These are phyloP conservation scores for Phytophthora capsici DNA, from an alignment of 352 stramenopile genomes.

Conservation along the genomic window DNA sequence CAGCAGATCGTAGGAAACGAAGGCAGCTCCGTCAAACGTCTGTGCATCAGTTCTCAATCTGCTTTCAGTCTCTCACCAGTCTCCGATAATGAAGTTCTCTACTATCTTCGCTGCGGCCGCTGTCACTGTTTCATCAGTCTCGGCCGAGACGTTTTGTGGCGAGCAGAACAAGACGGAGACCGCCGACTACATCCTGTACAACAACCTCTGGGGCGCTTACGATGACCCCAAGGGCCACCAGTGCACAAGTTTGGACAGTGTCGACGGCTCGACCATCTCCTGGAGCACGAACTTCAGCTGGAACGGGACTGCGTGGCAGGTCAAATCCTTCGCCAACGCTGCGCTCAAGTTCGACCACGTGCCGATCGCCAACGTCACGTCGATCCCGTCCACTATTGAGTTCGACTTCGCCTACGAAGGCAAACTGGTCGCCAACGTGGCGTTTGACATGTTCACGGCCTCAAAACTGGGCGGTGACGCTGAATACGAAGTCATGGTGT, in stretches of 20 bases:
- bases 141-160: slow-evolving; percentile 27
- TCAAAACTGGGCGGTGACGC: slow-evolving; percentile 24
- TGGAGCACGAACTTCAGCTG: slow-evolving; percentile 19
- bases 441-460: slow-evolving; percentile 44
- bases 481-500: background rate
- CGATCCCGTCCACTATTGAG: slow-evolving; percentile 39
- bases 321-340: slow-evolving; percentile 16
- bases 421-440: slow-evolving; percentile 18
- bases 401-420: slow-evolving; percentile 35
- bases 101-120: slow-evolving; percentile 1
- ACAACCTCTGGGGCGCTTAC: slow-evolving; percentile 42
- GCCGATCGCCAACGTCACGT: slow-evolving; percentile 31
- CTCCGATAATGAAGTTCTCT: background rate
- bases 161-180: slow-evolving; percentile 31
- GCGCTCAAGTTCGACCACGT: slow-evolving; percentile 6
- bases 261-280: slow-evolving; percentile 4
- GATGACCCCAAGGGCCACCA: slow-evolving; percentile 25
- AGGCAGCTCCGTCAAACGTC: background rate
- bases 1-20: background rate
- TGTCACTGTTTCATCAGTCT: too few species aligned
- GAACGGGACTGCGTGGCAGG: slow-evolving; percentile 4
- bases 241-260: slow-evolving; percentile 7
- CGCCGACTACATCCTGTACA: slow-evolving; percentile 47
- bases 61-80: background rate
- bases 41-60: background rate